Evolutionary conservation across 306 rosid genomes (phyloP), one percentile per base, ranked within the genome.

Genomic region (Acmispon strigosus): DNA sequence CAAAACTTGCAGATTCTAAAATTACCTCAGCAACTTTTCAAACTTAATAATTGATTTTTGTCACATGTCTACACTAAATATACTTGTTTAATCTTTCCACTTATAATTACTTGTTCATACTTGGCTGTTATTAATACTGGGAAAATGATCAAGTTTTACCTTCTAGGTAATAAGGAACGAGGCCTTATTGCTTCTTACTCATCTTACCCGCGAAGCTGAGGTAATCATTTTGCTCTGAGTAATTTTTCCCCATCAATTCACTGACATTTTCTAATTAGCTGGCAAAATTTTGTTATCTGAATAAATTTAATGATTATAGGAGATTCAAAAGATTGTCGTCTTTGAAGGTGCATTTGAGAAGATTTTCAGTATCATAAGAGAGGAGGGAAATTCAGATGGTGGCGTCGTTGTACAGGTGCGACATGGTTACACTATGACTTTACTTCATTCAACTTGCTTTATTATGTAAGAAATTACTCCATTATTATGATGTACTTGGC

Each of bases 361-460:
- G 84, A 86, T 92, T 56, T 92, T 92, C 87, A 90, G 96, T 78
- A 92, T 90, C 76, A 86, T 90, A 37, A 86, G 66, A 74, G 98
- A 92, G 82, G 98, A 92, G 81, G 98, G 98, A 76, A 88, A 85
- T 72, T 90, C 98, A 16, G 98, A 92, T 58, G 98, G 98, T 58
- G 98, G 98, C 62, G 98, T 90, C 49, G 98, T 92, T 73, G 98
- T 92, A 72, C 98, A 92, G 98, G 98, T 90, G 75, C 79, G 75
- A 76, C 37, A 54, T 69, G 52, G 55, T 47, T 59, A 32, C 72
- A 51, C 18, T 68, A 13, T 72, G 13, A 17, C 20, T 16, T 11
- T 56, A 48, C 64, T 62, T 75, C 59, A 49, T 29, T 29, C 45
- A 34, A 36, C 60, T 83, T 74, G 58, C 58, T 75, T 50, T 43